phyloP scores from a whole-genome alignment of 139 green algal species.

The Micractinium conductrix region DNA sequence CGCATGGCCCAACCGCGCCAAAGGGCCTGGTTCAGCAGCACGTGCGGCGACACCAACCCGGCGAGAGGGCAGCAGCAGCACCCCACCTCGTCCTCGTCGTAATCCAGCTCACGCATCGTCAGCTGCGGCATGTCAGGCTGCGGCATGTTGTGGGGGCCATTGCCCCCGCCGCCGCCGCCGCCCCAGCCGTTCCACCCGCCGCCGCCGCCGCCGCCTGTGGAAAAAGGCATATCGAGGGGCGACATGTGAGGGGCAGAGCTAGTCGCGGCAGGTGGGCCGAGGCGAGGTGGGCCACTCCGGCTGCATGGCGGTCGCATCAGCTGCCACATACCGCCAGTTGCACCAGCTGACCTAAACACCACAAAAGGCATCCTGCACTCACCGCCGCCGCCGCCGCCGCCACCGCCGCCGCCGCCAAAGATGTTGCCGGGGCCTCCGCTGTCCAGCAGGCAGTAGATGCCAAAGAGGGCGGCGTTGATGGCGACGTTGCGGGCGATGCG shows the following conservation, averaged over 20 bases:
- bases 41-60: too few relatives aligned
- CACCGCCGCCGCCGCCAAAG: constrained; percentile 51
- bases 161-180: constrained; percentile 36
- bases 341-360: neutral
- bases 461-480: constrained; percentile 51
- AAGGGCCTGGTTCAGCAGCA: too few relatives aligned
- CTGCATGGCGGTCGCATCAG: neutral
- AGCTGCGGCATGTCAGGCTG: constrained; percentile 32
- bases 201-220: constrained; percentile 1
- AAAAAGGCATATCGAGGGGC: too few relatives aligned
- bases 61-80: too few relatives aligned
- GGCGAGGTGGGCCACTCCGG: neutral
- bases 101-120: constrained; percentile 34
- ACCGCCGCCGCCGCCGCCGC: constrained; percentile 42
- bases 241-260: neutral
- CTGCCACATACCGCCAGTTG: neutral
- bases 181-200: constrained; percentile 36
- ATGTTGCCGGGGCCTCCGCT: constrained; percentile 41
- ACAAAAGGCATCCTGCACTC: neutral
- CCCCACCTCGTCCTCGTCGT: constrained; percentile 34
- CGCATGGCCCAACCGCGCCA: too few relatives aligned
- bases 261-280: neutral
- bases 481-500: constrained; percentile 53
- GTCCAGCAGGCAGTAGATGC: constrained; percentile 55
- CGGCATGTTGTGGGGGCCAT: constrained; percentile 18